phyloP scores from a whole-genome alignment of 306 rosid species.

The Inga laurina region DNA sequence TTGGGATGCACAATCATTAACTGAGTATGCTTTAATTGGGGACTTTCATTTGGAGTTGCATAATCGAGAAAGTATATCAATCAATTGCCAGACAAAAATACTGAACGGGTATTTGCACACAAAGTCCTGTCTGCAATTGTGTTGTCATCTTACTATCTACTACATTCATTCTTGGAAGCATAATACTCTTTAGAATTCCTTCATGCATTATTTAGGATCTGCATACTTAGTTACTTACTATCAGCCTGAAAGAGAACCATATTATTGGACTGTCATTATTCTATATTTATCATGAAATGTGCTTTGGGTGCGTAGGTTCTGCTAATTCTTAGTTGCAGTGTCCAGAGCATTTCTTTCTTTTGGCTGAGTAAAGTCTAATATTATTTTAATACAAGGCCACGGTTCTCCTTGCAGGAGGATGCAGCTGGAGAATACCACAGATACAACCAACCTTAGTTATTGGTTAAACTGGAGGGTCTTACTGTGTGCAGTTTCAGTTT shows the following conservation, averaged over 20 bases:
- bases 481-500: constrained; percentile 57
- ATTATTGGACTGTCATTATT: background rate
- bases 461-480: constrained; percentile 81
- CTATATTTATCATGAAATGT: constrained; percentile 1
- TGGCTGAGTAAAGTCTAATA: background rate
- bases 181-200: constrained; percentile 6
- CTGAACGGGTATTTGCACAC: background rate
- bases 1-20: background rate
- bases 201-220: constrained; percentile 15
- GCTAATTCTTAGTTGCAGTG: background rate
- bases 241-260: background rate
- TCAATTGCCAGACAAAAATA: background rate
- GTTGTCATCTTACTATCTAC: background rate
- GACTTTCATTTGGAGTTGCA: background rate
- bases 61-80: background rate
- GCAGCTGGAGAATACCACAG: constrained; percentile 42
- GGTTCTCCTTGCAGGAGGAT: constrained; percentile 57
- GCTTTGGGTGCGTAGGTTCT: background rate
- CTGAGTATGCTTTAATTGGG: background rate
- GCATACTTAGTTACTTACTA: constrained; percentile 3
- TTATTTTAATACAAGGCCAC: constrained; percentile 14
- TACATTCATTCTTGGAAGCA: constrained; percentile 13
- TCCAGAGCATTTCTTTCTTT: background rate
- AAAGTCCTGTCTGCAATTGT: background rate
- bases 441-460: constrained; percentile 60